Evolutionary conservation across 495 filamentous ascomycete species (phyloP).

Genomic region (Xylaria bambusicola): DNA sequence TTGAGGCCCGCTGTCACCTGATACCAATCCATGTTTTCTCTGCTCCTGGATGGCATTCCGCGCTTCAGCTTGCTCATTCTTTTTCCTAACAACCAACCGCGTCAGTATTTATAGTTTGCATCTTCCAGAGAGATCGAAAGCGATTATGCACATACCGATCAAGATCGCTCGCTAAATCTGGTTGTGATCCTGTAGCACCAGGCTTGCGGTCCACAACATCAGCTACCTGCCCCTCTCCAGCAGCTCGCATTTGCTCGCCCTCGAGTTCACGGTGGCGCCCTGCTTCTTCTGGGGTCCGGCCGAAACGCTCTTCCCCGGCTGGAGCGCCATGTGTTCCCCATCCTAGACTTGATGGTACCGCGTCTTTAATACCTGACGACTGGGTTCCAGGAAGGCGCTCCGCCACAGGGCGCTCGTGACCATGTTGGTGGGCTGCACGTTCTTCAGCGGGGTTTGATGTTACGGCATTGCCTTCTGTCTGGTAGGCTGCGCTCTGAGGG

Average conservation of each 20-base stretch:
- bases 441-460: constrained; percentile 52
- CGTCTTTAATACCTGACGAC: constrained; percentile 24
- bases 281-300: constrained; percentile 31
- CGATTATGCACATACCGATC: constrained; percentile 35
- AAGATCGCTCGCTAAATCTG: constrained; percentile 40
- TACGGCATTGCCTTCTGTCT: constrained; percentile 51
- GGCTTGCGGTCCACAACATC: constrained; percentile 46
- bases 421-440: constrained; percentile 28
- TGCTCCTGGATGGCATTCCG: constrained; percentile 4
- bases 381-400: constrained; percentile 29
- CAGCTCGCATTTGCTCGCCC: constrained; percentile 51
- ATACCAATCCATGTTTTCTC: constrained; percentile 13
- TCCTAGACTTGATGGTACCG: constrained; percentile 37
- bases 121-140: neutral
- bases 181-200: constrained; percentile 31
- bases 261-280: constrained; percentile 51
- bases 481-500: constrained; percentile 53
- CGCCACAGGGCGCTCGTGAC: constrained; percentile 28
- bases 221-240: constrained; percentile 58
- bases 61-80: constrained; percentile 13
- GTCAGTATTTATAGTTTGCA: neutral
- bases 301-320: constrained; percentile 24
- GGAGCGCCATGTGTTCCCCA: constrained; percentile 40
- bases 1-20: neutral
- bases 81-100: constrained; percentile 6